Base-by-base conservation (phyloP, 2,329 filamentous ascomycete genomes). In the Diplodia sapinea region DNA sequence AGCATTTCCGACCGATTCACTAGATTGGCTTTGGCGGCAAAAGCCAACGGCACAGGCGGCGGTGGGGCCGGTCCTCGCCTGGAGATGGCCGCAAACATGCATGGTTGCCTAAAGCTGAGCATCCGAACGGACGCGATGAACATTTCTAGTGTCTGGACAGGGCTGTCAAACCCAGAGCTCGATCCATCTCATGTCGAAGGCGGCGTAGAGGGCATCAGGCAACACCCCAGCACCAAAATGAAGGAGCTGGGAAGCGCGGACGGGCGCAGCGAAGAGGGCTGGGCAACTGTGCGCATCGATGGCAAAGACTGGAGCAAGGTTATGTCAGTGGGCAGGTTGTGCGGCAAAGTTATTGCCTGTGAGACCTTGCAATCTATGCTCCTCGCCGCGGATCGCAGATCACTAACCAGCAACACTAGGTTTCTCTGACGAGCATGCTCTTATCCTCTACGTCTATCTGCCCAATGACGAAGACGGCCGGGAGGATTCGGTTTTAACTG, bases 1-100 rank as follows among this genome's bases (percentile, higher is more conserved):
- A 91, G 90, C 70, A 95, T 99, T 70, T 96, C 93, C 4, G 95
- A 99, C 78, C 89, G 95, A 65, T 98, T 98, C 80, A 98, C 93
- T 51, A 94, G 92, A 75, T 87, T 98, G 2, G 92, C 77, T 0
- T 68, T 78, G 3, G 73, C 71, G 31, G 72, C 72, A 23, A 78
- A 74, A 59, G 73, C 74, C 64, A 76, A 87, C 7, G 75, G 77
- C 68, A 23, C 70, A 67, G 69, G 71, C 68, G 67, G 71, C 66
- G 66, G 71, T 71, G 20, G 73, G 70, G 75, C 78, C 4, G 66
- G 57, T 17, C 84, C 92, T 0, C 92, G 93, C 74, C 83, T 99
- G 3, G 93, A 97, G 77, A 81, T 98, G 52, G 90, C 90, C 65
- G 95, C 94, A 36, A 99, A 97, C 79, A 97, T 97, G 93, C 92